Evolutionary conservation across 2,329 filamentous ascomycete genomes (phyloP), one percentile per base, ranked within the genome.

Genomic region (Botrytis byssoidea): DNA sequence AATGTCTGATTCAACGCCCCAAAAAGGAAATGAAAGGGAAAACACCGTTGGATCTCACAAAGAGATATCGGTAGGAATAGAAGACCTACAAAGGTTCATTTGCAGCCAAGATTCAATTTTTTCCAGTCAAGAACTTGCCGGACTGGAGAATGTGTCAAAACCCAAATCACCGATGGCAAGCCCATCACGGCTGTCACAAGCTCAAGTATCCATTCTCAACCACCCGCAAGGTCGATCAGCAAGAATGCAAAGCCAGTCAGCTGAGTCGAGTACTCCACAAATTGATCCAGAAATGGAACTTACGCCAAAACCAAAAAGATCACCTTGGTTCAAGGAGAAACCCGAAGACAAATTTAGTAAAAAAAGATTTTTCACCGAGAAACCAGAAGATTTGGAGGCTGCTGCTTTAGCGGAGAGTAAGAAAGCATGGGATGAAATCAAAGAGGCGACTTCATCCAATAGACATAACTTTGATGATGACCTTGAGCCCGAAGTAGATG

Each of bases 361-460:
- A 5, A 69, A 69, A 25, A 74, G 75, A n/a, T 79, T 77, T 70
- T 79, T 79, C 40, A 70, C 77, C 32, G 78, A 79, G 55, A 80
- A 79, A 32, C 78, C 79, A 37, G 77, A 78, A 25, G 78, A 79
- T 66, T 48, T 77, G 1, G 55, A 75, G 8, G 71, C 75, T 69
- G 77, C 78, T 16, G 77, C 78, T 16, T 59, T 78, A 5, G 70
- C 77, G 5, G 78, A 77, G 25, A 78, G 76, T 51, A 74, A 72
- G 46, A n/a, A 25, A 69, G 37, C 37, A 32, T 69, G 66, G 66
- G 37, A 69, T 7, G 66, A 69, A 69, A 44, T 57, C 4, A 59
- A 25, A 32, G 48, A 69, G n/a, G 66, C 48, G 4, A 69, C n/a
- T 59, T 69, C 48, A 42, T 69, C 48, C 29, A 69, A 69, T 6